Evolutionary conservation across 805 yeast species (phyloP), one percentile per base, ranked within the genome.

Genomic region (Yarrowia osloensis): DNA sequence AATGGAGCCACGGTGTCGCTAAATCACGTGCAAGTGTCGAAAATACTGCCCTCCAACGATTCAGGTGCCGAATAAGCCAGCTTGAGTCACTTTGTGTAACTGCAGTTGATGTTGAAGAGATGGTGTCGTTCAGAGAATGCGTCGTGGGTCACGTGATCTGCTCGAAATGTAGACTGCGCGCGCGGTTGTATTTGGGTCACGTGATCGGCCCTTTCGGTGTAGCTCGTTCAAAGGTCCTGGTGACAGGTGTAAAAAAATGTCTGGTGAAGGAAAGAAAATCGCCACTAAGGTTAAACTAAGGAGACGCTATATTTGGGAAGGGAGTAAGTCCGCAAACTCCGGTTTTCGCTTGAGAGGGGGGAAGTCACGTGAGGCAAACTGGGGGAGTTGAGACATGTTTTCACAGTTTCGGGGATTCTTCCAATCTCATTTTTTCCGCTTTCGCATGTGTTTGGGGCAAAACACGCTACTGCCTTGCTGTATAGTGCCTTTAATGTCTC

Each of bases 231-330:
- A 9, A 6, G 22, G 15, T 28, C 15, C 31, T 31, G 4, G 55
- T 19, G 39, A 31, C 39, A 31, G 26, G 39, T 31, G 39, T 31
- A 33, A 33, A 12, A 50, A 50, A 50, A 50, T 15, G 26, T 15
- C 28, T 50, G 57, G 31, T 22, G 35, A 35, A 26, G 44, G 28
- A 15, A 33, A 24, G 62, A 54, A 54, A 54, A 54, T 54, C 62
- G 62, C 62, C 62, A 54, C 62, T 35, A 54, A 54, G 62, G 44
- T 54, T 54, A 54, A 54, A 35, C 62, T 50, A 33, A 50, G 57
- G 21, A 8, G 28, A 19, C n/a, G 55, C 39, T 49, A 49, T 49
- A 49, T 29, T 49, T 49, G 55, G 55, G n/a, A 49, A n/a, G 22
- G 5, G 4, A n/a, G 26, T 47, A n/a, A 47, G 22, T 46, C 52